Base-by-base conservation (phyloP, 192 early-diverging fungal genomes). In the Podila minutissima region DNA sequence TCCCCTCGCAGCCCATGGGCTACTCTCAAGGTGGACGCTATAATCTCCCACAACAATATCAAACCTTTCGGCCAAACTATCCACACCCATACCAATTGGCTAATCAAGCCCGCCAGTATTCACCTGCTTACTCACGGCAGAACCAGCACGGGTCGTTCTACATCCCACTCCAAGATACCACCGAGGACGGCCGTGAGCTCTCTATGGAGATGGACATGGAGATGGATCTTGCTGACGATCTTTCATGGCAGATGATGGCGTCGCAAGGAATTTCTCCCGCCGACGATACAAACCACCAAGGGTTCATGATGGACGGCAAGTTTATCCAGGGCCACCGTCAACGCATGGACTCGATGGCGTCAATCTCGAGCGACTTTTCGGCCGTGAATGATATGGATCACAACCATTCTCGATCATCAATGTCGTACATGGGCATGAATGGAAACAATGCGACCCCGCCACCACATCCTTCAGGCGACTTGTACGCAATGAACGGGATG, bases 331-430 rank as follows among this genome's bases (percentile, higher is more conserved):
- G 59, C 11, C 59, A 61, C 29, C 53, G 53, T 9, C 59, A 61
- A 7, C 77, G 77, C 22, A 35, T 81, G 55, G 71, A 69, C 26
- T 73, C 77, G 4, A 69, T 73, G 66, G 62, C 70, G 5, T 69
- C 77, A 2, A 59, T 81, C 2, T n/a, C 37, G 24, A 81, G 67
- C 37, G 77, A 73, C 32, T 58, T 81, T 65, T 64, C 71, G 22
- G 57, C 31, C 8, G 51, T 71, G 66, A 67, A 68, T 24, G 66
- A 68, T 5, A 13, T 59, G 8, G 50, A 35, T 49, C 37, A 62
- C 17, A 57, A 41, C 17, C 64, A 66, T 15, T n/a, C 61, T 20
- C 28, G n/a, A 12, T 71, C 69, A 2, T 28, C 69, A 19, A 9
- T 53, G 13, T 50, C 69, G 12, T 64, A 55, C 29, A 55, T 64